These are phyloP conservation scores for Tricholoma flavovirens DNA, from an alignment of 768 basidiomycete genomes.

Conservation along the genomic window DNA sequence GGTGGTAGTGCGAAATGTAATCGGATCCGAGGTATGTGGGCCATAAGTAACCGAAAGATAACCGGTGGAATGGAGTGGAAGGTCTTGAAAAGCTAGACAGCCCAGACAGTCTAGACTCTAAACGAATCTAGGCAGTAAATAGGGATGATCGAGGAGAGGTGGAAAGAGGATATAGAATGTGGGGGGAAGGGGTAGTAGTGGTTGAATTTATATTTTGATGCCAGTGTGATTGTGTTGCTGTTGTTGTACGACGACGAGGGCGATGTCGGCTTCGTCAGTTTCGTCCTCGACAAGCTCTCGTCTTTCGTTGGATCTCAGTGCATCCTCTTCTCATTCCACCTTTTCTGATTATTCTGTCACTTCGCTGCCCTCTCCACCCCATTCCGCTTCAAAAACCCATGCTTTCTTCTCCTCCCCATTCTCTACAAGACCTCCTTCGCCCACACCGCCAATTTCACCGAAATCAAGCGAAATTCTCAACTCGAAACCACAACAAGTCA, in stretches of 20 bases:
- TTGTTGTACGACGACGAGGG: neutral
- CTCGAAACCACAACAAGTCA: constrained; percentile 10
- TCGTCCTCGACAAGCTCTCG: constrained; percentile 26
- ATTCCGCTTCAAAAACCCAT: constrained; percentile 37
- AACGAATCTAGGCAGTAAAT: too few relatives aligned
- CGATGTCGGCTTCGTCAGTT: constrained; percentile 10
- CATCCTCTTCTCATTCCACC: constrained; percentile 19
- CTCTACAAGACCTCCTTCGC: constrained; percentile 32
- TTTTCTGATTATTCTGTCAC: constrained; percentile 30
- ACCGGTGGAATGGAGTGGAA: too few relatives aligned
- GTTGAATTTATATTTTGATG: too few relatives aligned
- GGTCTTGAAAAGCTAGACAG: too few relatives aligned
- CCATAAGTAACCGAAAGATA: too few relatives aligned
- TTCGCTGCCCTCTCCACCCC: constrained; percentile 24
- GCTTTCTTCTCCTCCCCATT: constrained; percentile 45
- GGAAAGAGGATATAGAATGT: too few relatives aligned
- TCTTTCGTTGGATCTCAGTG: constrained; percentile 20
- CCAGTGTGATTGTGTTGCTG: too few relatives aligned
- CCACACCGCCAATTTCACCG: constrained; percentile 11
- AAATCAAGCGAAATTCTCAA: constrained; percentile 16
- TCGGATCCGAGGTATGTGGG: too few relatives aligned
- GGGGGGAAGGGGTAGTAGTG: too few relatives aligned
- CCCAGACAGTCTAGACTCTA: too few relatives aligned
- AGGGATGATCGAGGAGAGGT: too few relatives aligned
- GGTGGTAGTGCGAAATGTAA: too few relatives aligned